Conservation (phyloP, 2,329 filamentous ascomycete species). For the Fusarium abutilonis region DNA sequence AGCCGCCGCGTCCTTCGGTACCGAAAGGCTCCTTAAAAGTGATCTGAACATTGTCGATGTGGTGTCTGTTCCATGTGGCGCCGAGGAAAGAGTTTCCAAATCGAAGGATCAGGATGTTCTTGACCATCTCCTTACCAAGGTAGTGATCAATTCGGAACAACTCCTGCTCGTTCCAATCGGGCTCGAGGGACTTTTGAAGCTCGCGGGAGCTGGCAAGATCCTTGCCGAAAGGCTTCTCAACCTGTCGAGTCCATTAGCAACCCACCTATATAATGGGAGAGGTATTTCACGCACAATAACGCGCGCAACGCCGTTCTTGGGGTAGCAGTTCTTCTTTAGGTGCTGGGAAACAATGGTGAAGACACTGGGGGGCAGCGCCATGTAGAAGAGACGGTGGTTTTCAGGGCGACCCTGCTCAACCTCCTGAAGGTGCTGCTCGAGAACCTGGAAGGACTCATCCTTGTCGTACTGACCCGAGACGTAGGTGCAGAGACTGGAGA, state of each 20-base stretch:
- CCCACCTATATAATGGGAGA: not conserved
- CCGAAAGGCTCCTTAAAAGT: conserved; percentile 99
- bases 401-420: conserved; percentile 85
- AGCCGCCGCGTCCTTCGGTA: conserved; percentile 95
- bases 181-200: conserved; percentile 92
- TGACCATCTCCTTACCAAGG: conserved; percentile 99
- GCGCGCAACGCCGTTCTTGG: conserved; percentile 85
- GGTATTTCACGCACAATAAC: conserved; percentile 74
- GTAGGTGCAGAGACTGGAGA: conserved; percentile 88
- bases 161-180: conserved; percentile 98
- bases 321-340: conserved; percentile 97
- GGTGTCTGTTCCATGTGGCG: conserved; percentile 98
- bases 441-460: conserved; percentile 89
- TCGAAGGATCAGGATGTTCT: conserved; percentile 97
- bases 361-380: conserved; percentile 96
- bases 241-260: conserved; percentile 61
- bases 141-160: conserved; percentile 99
- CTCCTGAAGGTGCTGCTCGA: conserved; percentile 86
- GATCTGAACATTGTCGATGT: conserved; percentile 99
- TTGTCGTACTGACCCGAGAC: conserved; percentile 97
- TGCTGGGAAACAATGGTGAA: conserved; percentile 98
- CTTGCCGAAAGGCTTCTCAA: conserved; percentile 99
- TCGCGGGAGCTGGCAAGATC: conserved; percentile 93
- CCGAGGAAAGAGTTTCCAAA: conserved; percentile 99
- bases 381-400: conserved; percentile 96